These are phyloP conservation scores for Clavispora vitiphila DNA, from an alignment of 805 yeast species.

Conservation along the genomic window DNA sequence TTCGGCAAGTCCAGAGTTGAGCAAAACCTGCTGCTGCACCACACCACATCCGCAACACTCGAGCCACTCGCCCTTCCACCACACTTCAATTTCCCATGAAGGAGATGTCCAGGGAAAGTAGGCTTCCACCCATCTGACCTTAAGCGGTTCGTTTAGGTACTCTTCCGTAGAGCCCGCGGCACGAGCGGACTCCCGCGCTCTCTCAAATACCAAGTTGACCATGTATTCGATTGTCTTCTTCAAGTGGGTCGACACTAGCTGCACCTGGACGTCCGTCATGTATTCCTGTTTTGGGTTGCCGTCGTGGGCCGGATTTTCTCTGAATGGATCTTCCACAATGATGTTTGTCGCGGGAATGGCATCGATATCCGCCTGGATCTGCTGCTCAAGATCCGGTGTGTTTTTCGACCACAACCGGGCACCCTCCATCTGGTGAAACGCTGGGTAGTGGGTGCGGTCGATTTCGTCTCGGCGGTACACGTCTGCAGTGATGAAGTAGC, in stretches of 20 bases:
- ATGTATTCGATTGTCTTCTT: constrained; percentile 81
- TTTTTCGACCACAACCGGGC: constrained; percentile 76
- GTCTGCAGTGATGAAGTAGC: constrained; percentile 90
- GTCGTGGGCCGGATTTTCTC: constrained; percentile 42
- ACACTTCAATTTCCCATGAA: constrained; percentile 96
- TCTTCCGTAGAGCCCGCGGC: constrained; percentile 53
- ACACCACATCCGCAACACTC: constrained; percentile 97
- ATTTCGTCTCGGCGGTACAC: constrained; percentile 94
- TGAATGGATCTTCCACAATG: constrained; percentile 67
- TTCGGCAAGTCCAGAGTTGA: constrained; percentile 58
- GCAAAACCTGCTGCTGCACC: constrained; percentile 71
- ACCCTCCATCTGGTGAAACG: constrained; percentile 97
- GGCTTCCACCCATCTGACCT: constrained; percentile 91
- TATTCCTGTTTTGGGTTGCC: constrained; percentile 77
- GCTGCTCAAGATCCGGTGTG: constrained; percentile 39
- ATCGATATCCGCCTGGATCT: constrained; percentile 47
- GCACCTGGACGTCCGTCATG: constrained; percentile 67
- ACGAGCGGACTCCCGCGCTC: constrained; percentile 59
- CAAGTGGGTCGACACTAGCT: constrained; percentile 67
- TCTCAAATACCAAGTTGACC: constrained; percentile 76
- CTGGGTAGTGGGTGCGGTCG: constrained; percentile 95
- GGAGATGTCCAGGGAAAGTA: constrained; percentile 99
- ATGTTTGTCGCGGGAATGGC: constrained; percentile 63
- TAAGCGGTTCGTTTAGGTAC: constrained; percentile 67
- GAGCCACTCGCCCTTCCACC: constrained; percentile 98